Base-by-base conservation (phyloP, 202 grass and related monocot species). In the Zoysia matrella region DNA sequence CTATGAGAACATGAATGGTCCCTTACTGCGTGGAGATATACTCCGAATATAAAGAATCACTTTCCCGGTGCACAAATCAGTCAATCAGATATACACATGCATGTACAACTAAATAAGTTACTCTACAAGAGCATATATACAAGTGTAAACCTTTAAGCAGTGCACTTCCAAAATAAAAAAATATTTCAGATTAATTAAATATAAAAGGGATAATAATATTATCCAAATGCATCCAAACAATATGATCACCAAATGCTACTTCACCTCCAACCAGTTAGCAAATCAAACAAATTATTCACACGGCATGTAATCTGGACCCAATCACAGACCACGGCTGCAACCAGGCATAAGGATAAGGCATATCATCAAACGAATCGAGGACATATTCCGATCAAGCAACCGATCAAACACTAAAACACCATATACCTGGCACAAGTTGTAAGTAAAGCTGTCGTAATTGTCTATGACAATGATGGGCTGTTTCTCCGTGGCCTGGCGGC, bases 341-440 rank as follows among this genome's bases (percentile, higher is more conserved):
- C 30, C 47, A 71, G 1, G 53, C n/a, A 13, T 11, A 80, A 65
- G 64, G 72, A 55, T 11, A 71, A 48, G 14, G 0, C 14, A n/a
- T 2, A 67, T 18, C 45, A 65, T 11, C 8, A 60, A 76, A 44
- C 12, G 73, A 11, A 15, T 60, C n/a, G 18, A 30, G 52, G 22
- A 57, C 7, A 80, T 45, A 16, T 3, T 54, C 51, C 1, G 30
- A 41, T 30, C 6, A 82, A 22, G 30, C 30, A 36, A 36, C 30
- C 30, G 30, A 36, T 36, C 30, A 36, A 36, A 36, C 10, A 63
- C 46, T 4, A 50, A 15, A 46, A 53, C 60, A 60, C 44, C 40
- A n/a, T 74, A 73, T 89, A 98, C 95, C 95, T 98, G 95, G 30
- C 30, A 36, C 30, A 36, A 36, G 30, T 36, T 36, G 30, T 36